Evolutionary conservation across 352 stramenopile genomes (phyloP).

Genomic region (Phytophthora fragariae): DNA sequence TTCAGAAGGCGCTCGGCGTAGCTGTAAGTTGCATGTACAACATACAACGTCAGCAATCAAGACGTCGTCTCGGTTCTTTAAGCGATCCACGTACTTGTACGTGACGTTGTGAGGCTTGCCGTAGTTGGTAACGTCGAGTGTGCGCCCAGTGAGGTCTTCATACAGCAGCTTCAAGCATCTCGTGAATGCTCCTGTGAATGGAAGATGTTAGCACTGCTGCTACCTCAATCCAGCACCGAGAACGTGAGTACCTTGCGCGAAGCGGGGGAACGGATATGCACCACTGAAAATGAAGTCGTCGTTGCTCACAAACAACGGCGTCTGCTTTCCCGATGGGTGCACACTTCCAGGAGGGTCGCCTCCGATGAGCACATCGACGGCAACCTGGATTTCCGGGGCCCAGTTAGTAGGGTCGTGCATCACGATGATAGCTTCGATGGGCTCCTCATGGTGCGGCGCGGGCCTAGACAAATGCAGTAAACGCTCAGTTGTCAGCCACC

Average conservation of each 20-base stretch:
- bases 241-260: conserved; percentile 68
- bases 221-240: neutral
- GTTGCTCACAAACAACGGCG: conserved; percentile 86
- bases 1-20: conserved; percentile 79
- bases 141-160: conserved; percentile 67
- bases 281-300: conserved; percentile 91
- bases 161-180: conserved; percentile 78
- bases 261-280: conserved; percentile 81
- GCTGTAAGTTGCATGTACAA: conserved; percentile 32
- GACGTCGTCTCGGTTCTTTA: neutral
- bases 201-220: neutral
- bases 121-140: conserved; percentile 79
- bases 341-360: conserved; percentile 77
- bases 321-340: conserved; percentile 57
- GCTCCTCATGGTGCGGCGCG: conserved; percentile 68
- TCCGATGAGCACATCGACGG: conserved; percentile 89
- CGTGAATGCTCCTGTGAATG: conserved; percentile 68
- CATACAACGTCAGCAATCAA: neutral
- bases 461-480: conserved; percentile 29
- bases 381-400: conserved; percentile 90
- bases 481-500: neutral
- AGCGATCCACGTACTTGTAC: conserved; percentile 69
- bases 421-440: conserved; percentile 87
- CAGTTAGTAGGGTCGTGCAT: conserved; percentile 93
- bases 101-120: conserved; percentile 88